phyloP scores from a whole-genome alignment of 169 alveolate species.

The Plasmodium knowlesi region DNA sequence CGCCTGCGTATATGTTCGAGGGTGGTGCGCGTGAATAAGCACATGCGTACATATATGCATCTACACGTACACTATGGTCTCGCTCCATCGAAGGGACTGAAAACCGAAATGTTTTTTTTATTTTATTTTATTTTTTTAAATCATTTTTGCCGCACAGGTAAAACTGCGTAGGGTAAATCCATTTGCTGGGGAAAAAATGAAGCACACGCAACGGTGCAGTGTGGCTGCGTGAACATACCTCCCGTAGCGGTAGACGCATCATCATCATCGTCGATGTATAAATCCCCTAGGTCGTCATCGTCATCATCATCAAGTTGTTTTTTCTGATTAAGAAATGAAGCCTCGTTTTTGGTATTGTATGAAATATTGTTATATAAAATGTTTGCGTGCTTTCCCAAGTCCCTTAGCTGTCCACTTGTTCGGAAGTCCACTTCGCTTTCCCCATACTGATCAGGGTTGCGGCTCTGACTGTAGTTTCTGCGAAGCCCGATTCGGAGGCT shows the following conservation, averaged over 20 bases:
- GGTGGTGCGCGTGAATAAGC: neutral
- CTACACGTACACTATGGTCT: neutral
- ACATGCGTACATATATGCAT: neutral
- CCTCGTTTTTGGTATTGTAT: neutral
- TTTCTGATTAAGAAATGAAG: conserved; percentile 25
- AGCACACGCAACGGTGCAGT: neutral
- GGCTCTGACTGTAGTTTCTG: neutral
- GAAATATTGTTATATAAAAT: conserved; percentile 12
- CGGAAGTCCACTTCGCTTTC: neutral
- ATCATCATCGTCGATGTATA: conserved; percentile 4
- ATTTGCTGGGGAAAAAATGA: neutral
- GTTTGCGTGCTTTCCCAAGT: neutral
- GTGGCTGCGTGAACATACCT: neutral
- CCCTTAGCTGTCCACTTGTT: conserved; percentile 2
- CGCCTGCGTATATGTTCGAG: neutral
- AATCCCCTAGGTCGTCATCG: neutral
- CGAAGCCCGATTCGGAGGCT: neutral
- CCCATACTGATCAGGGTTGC: neutral
- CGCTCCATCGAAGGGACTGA: neutral
- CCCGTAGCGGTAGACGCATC: conserved; percentile 66
- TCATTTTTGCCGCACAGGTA: neutral
- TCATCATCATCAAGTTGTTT: conserved; percentile 8
- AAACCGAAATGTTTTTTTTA: neutral
- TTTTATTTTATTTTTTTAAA: neutral
- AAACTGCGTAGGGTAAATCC: neutral